These are phyloP conservation scores for Paecilomyces sp. DNA, from an alignment of 2,329 filamentous ascomycete genomes.

Conservation along the genomic window DNA sequence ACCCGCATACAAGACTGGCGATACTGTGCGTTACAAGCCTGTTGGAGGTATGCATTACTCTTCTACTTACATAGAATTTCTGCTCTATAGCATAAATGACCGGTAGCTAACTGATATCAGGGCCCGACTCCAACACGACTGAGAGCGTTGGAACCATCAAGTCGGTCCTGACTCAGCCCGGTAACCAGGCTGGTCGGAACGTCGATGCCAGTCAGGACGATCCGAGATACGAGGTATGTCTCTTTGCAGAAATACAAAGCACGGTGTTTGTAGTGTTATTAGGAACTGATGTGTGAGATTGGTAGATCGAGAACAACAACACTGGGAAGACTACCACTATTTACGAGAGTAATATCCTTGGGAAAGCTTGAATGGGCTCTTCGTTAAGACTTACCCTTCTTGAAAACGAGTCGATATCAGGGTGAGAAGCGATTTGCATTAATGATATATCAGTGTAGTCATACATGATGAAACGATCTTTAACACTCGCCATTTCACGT, in stretches of 20 bases:
- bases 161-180: slow-evolving; percentile 24
- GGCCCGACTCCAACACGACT: slow-evolving; percentile 24
- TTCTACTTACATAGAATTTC: not conserved
- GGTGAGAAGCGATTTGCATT: not conserved
- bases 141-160: slow-evolving; percentile 25
- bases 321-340: slow-evolving; percentile 23
- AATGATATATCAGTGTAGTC: not conserved
- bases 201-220: slow-evolving; percentile 23
- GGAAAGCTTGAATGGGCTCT: not conserved
- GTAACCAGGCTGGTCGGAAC: slow-evolving; percentile 20
- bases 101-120: slow-evolving; percentile 10
- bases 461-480: too few relatives aligned
- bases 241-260: not conserved
- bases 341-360: slow-evolving; percentile 23
- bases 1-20: slow-evolving; percentile 6
- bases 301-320: slow-evolving; percentile 25
- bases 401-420: not conserved
- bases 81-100: not conserved
- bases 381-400: not conserved
- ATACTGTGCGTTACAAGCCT: slow-evolving; percentile 29
- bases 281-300: not conserved
- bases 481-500: not conserved
- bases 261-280: too few relatives aligned
- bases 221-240: slow-evolving; percentile 29
- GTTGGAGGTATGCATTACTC: slow-evolving; percentile 20